Percentiles rank a stretch among this genome's conserved stretches.
Evolutionary conservation across 192 early-diverging fungal species (phyloP).

Genomic region (Irineochytrium annulatum): DNA sequence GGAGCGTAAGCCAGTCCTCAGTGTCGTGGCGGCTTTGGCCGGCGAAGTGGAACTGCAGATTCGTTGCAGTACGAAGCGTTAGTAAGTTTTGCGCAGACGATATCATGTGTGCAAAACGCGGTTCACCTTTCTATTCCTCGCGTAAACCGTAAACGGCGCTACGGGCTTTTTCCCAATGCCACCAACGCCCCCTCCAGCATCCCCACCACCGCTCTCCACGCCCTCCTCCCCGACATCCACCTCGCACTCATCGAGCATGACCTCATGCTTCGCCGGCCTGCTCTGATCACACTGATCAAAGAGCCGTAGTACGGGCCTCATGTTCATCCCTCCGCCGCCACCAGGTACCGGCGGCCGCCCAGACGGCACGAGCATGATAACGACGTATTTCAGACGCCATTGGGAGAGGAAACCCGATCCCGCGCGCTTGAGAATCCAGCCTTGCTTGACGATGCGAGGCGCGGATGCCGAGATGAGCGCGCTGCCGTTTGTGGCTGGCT

Average conservation of each 20-base stretch:
- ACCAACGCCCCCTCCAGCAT: not conserved
- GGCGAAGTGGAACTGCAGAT: conserved; percentile 43
- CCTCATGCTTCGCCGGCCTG: conserved; percentile 44
- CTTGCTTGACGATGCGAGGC: conserved; percentile 33
- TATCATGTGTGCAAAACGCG: not conserved
- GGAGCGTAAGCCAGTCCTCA: conserved; percentile 42
- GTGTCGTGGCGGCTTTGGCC: conserved; percentile 38
- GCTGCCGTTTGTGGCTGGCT: not conserved
- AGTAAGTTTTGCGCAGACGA: not conserved
- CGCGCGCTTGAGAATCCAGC: conserved; percentile 48
- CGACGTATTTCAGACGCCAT: conserved; percentile 48
- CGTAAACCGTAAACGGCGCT: conserved; percentile 25
- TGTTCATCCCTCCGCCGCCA: no score
- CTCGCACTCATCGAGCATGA: conserved; percentile 28
- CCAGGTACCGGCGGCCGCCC: not conserved
- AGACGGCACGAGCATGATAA: conserved; percentile 16
- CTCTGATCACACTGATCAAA: conserved; percentile 44
- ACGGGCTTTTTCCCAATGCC: conserved; percentile 26
- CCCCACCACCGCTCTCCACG: not conserved
- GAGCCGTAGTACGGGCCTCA: conserved; percentile 16
- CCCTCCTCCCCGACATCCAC: no score
- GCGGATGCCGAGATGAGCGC: not conserved
- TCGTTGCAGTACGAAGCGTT: not conserved
- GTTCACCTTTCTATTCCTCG: conserved; percentile 27
- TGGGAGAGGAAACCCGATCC: conserved; percentile 40